These are phyloP conservation scores for Monosporascus sp. DNA, from an alignment of 2,329 filamentous ascomycete species.

Conservation along the genomic window DNA sequence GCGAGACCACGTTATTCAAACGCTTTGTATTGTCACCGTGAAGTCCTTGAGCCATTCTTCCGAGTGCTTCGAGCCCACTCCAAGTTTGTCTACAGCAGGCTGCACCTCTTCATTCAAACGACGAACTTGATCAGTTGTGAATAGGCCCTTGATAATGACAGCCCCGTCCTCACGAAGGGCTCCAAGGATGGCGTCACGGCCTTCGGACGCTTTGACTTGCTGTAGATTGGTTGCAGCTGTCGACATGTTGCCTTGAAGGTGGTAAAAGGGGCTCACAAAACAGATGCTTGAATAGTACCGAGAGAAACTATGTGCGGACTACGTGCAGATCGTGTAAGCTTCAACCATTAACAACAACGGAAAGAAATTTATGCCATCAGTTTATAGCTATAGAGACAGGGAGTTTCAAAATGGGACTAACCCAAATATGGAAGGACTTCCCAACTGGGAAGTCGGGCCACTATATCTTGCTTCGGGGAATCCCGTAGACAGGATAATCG, in stretches of 20 bases:
- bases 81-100: slow-evolving; percentile 12
- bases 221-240: slow-evolving; percentile 6
- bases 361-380: neutral
- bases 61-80: slow-evolving; percentile 13
- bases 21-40: slow-evolving; percentile 22
- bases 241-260: slow-evolving; percentile 3
- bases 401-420: no score
- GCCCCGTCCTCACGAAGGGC: slow-evolving; percentile 15
- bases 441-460: neutral
- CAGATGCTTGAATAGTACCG: neutral
- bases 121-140: slow-evolving; percentile 14
- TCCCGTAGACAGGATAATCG: neutral
- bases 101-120: slow-evolving; percentile 19
- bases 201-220: slow-evolving; percentile 8
- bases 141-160: slow-evolving; percentile 21
- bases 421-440: neutral
- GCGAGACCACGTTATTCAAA: slow-evolving; percentile 14
- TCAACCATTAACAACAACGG: neutral
- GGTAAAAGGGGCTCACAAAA: no score
- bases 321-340: neutral
- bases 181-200: slow-evolving; percentile 8
- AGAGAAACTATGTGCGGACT: neutral
- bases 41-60: slow-evolving; percentile 16
- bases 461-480: no score
- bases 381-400: neutral